Evolutionary conservation across 345 rosid genomes (phyloP), one percentile per base, ranked within the genome.

Genomic region (Clarkia xantiana): DNA sequence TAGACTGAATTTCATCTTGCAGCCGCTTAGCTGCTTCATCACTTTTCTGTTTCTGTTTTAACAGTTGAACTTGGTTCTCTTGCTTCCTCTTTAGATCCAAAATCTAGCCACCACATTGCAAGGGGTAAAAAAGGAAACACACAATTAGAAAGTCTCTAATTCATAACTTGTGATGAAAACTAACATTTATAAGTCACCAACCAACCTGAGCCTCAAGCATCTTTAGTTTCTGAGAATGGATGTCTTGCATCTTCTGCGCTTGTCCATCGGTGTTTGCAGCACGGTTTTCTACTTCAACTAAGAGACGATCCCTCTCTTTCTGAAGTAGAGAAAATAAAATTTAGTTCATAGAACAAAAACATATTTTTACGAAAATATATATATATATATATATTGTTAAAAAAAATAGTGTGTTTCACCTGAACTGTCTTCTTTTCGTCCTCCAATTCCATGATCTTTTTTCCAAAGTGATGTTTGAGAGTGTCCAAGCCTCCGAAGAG

Each of bases 31-130:
- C 79, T 11, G 96, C 95, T 55, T 91, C 98, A 55, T 91, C 96
- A 59, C 96, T 86, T 67, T 80, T 91, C 64, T 84, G 96, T 62
- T 91, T 91, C 71, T 84, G 96, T 77, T 80, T 91, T 57, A 91
- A 66, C 49, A 91, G 80, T 69, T 86, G 96, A 58, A 91, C 94
- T 62, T 91, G 98, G 66, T 52, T 91, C 72, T 91, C 98, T 68
- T 86, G 95, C 76, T 91, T 91, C 67, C 80, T 91, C 83, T 76
- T 91, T 18, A 91, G 94, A 67, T 86, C 98, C 56, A 68, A 68
- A 78, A 91, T 91, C 87, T 83, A 64, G 48, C 53, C 57, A 45
- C n/a, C 38, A 51, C 36, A 40, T 39, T 39, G 40, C 34, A 29
- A 34, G 6, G 6, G 11, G 18, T 2, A 47, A 4, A 20, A n/a